These are phyloP conservation scores for Fraxinus albicans DNA, from an alignment of 305 asterid genomes.

Conservation along the genomic window DNA sequence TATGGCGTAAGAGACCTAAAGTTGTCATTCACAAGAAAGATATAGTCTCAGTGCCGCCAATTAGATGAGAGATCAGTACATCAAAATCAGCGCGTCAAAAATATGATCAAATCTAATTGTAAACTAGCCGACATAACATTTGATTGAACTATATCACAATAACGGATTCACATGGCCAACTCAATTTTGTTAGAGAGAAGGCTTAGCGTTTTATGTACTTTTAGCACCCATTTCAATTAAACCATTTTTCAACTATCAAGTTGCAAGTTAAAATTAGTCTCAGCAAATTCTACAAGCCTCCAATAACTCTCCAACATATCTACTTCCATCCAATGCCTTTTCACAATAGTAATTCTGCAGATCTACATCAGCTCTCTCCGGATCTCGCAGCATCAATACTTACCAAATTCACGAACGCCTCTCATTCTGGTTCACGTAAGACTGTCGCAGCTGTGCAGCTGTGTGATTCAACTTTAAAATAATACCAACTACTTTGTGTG, in stretches of 20 bases:
- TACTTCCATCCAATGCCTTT: background rate
- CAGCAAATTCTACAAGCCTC: background rate
- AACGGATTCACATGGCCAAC: background rate
- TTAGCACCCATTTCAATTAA: background rate
- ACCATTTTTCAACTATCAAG: background rate
- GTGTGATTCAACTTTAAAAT: background rate
- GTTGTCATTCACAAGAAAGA: background rate
- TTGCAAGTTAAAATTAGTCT: background rate
- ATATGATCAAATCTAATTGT: background rate
- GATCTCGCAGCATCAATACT: background rate
- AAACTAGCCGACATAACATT: background rate
- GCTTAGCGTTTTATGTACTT: background rate
- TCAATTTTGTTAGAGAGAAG: background rate
- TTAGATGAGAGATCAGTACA: background rate
- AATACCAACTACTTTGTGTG: background rate
- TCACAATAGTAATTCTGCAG: background rate
- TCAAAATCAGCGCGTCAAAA: background rate
- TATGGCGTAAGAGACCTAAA: background rate
- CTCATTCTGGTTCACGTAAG: background rate
- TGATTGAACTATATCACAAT: too few species aligned
- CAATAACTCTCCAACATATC: background rate
- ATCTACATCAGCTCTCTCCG: background rate
- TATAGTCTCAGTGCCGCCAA: background rate
- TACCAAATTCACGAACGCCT: background rate
- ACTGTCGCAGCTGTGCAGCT: background rate